Conservation (phyloP, 495 filamentous ascomycete species). For the Xylaria bambusicola region DNA sequence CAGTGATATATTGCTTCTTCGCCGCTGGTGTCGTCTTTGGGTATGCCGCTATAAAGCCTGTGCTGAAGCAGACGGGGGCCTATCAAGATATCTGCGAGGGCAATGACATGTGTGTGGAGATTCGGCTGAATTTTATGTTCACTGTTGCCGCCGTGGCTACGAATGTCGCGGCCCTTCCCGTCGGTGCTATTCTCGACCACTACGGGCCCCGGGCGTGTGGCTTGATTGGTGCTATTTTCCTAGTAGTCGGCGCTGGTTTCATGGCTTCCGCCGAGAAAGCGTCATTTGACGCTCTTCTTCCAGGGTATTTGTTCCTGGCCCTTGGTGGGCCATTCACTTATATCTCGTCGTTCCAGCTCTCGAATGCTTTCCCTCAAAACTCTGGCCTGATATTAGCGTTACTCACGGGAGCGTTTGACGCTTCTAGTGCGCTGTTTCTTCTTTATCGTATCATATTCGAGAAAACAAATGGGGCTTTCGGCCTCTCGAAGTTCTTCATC, state of each 20-base stretch:
- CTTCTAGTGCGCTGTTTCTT: constrained; percentile 84
- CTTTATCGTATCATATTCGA: constrained; percentile 79
- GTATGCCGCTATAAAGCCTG: constrained; percentile 82
- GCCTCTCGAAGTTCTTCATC: constrained; percentile 72
- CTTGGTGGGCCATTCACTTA: constrained; percentile 89
- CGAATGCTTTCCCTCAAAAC: constrained; percentile 83
- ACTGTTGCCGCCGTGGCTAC: constrained; percentile 87
- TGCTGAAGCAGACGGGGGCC: constrained; percentile 73
- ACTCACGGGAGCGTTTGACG: constrained; percentile 87
- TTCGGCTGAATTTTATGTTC: constrained; percentile 91
- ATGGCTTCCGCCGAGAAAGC: constrained; percentile 70
- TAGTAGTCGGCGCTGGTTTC: constrained; percentile 67
- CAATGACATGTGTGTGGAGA: constrained; percentile 66
- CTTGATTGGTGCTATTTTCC: constrained; percentile 67
- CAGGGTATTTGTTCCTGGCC: constrained; percentile 79
- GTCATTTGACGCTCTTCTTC: constrained; percentile 71
- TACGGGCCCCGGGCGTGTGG: constrained; percentile 79
- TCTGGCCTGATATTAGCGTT: constrained; percentile 84
- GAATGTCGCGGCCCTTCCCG: constrained; percentile 74
- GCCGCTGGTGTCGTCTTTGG: constrained; percentile 80
- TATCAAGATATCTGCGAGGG: constrained; percentile 65
- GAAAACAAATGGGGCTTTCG: constrained; percentile 59
- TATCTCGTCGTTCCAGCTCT: constrained; percentile 90
- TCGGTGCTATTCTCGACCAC: constrained; percentile 82
- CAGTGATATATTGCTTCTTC: constrained; percentile 80